Percentiles rank a stretch among this genome's conserved stretches.
phyloP scores from a whole-genome alignment of 176 grass and related monocot species.

The Thinopyrum elongatum region DNA sequence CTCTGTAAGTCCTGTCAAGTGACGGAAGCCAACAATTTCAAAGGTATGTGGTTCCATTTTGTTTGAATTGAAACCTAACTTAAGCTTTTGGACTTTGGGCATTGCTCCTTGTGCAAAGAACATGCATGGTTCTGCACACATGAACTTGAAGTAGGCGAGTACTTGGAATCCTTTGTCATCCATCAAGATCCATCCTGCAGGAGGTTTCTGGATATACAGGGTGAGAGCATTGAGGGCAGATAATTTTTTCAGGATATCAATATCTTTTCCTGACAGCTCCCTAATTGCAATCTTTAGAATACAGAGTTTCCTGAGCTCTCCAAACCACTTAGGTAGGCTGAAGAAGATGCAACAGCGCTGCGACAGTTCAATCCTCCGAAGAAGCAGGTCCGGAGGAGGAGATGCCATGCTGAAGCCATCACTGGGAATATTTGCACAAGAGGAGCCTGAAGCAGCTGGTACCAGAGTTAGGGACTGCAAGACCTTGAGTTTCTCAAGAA shows the following conservation, averaged over 20 bases:
- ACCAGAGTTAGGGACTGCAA: neutral
- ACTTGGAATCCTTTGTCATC: neutral
- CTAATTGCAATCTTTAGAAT: neutral
- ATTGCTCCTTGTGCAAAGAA: neutral
- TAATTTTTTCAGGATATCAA: neutral
- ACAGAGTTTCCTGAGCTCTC: neutral
- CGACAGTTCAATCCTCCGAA: neutral
- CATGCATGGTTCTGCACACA: neutral
- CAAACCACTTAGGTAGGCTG: neutral
- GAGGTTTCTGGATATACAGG: neutral
- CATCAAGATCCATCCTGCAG: neutral
- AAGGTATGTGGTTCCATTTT: neutral
- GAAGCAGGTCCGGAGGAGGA: neutral
- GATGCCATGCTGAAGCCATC: neutral
- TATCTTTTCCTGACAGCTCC: no score
- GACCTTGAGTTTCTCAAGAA: neutral
- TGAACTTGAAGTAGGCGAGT: conserved; percentile 9
- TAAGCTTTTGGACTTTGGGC: neutral
- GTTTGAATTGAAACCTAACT: neutral
- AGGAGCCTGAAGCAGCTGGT: neutral
- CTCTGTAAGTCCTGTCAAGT: no score
- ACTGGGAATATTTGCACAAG: no score
- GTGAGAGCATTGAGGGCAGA: neutral
- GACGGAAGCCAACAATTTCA: no score
- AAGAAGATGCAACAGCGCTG: no score